Conservation (phyloP, 305 asterid species). For the Fraxinus nigra region DNA sequence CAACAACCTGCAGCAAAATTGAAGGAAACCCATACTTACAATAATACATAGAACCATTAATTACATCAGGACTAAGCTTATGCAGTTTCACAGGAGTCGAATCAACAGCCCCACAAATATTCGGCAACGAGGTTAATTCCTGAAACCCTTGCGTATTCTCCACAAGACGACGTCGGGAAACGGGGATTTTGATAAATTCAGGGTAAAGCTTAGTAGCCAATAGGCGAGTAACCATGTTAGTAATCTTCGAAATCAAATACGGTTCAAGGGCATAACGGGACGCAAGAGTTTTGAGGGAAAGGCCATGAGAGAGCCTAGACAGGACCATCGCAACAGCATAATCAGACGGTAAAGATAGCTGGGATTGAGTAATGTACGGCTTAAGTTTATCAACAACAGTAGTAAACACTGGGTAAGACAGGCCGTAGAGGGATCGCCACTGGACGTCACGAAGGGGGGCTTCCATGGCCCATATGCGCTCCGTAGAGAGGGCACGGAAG, state of each 20-base stretch:
- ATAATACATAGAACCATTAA: slow-evolving; percentile 51
- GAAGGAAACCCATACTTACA: slow-evolving; percentile 71
- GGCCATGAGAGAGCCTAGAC: slow-evolving; percentile 78
- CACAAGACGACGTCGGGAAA: slow-evolving; percentile 62
- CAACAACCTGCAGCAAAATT: slow-evolving; percentile 79
- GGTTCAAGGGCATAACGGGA: slow-evolving; percentile 89
- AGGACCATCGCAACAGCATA: slow-evolving; percentile 99
- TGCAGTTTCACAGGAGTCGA: slow-evolving; percentile 70
- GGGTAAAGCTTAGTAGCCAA: slow-evolving; percentile 92
- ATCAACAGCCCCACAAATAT: slow-evolving; percentile 89
- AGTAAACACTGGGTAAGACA: slow-evolving; percentile 91
- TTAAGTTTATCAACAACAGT: slow-evolving; percentile 89
- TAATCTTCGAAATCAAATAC: slow-evolving; percentile 82
- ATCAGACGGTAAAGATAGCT: slow-evolving; percentile 92
- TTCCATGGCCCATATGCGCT: slow-evolving; percentile 96
- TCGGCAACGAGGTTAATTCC: slow-evolving; percentile 67
- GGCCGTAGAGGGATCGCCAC: slow-evolving; percentile 92
- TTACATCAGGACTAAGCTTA: slow-evolving; percentile 44
- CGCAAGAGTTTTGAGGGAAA: slow-evolving; percentile 72
- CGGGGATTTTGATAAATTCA: slow-evolving; percentile 82
- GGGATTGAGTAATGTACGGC: slow-evolving; percentile 88
- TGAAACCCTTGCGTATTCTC: slow-evolving; percentile 86
- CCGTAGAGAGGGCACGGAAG: slow-evolving; percentile 95
- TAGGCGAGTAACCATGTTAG: slow-evolving; percentile 91
- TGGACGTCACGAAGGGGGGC: slow-evolving; percentile 93